These are phyloP conservation scores for Trametes pubescens DNA, from an alignment of 1,284 basidiomycete species.

Conservation along the genomic window DNA sequence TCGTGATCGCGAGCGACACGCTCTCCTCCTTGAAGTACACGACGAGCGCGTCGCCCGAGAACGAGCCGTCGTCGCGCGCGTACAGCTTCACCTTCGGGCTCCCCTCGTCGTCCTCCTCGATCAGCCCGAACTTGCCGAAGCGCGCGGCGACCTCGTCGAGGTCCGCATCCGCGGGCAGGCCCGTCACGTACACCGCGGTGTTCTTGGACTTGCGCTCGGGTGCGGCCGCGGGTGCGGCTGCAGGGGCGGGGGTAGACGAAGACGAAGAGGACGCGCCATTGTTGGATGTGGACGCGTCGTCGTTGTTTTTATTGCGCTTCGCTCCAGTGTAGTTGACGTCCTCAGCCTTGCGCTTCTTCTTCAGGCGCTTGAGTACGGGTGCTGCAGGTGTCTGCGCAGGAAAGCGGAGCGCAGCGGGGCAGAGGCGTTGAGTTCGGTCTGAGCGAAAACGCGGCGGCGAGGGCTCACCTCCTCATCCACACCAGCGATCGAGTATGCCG, in stretches of 20 bases:
- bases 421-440: conserved; percentile 20
- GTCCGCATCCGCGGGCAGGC: conserved; percentile 83
- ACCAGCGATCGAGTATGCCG: conserved; percentile 88
- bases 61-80: conserved; percentile 86
- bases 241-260: not conserved
- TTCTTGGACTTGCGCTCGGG: conserved; percentile 78
- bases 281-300: conserved; percentile 48
- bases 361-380: conserved; percentile 79
- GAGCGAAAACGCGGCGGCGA: conserved; percentile 1
- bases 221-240: conserved; percentile 25
- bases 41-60: conserved; percentile 95
- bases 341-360: conserved; percentile 83
- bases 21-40: conserved; percentile 99
- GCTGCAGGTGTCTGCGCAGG: conserved; percentile 77
- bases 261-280: conserved; percentile 23
- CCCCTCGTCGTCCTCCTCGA: conserved; percentile 91
- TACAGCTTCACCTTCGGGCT: conserved; percentile 95
- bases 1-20: conserved; percentile 84
- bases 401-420: conserved; percentile 25
- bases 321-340: conserved; percentile 67
- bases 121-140: conserved; percentile 91
- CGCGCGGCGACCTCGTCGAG: conserved; percentile 79
- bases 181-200: conserved; percentile 92
- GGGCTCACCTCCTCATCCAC: conserved; percentile 88
- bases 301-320: conserved; percentile 66